Conservation (phyloP, 1,284 basidiomycete genomes). For the Ustilago lituana region DNA sequence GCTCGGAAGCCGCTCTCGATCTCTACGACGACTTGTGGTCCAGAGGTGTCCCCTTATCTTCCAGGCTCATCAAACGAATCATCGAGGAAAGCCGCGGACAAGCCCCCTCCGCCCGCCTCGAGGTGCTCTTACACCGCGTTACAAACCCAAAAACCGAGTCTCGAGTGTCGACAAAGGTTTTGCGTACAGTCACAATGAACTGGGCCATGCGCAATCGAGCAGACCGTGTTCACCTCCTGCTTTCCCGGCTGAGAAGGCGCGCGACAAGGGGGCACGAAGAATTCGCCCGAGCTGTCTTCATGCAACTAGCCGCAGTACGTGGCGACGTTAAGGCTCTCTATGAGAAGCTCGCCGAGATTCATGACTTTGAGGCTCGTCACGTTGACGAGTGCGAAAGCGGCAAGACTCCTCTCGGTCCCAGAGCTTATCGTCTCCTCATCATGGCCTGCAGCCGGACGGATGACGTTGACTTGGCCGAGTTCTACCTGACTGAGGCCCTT, state of each 20-base stretch:
- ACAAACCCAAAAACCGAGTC: not conserved
- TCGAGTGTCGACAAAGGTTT: not conserved
- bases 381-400: constrained; percentile 2
- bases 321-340: constrained; percentile 33
- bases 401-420: constrained; percentile 17
- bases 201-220: constrained; percentile 33
- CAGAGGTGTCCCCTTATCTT: constrained; percentile 17
- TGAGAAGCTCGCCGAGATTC: constrained; percentile 8
- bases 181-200: constrained; percentile 12
- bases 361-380: constrained; percentile 27
- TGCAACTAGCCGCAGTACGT: constrained; percentile 21
- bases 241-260: constrained; percentile 12
- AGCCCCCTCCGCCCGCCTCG: constrained; percentile 14
- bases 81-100: constrained; percentile 6
- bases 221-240: constrained; percentile 6
- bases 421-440: constrained; percentile 21
- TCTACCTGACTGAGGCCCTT: constrained; percentile 19
- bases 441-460: constrained; percentile 26
- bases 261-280: not conserved
- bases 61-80: constrained; percentile 4
- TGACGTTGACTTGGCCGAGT: constrained; percentile 36
- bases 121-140: constrained; percentile 19
- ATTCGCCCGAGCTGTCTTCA: constrained; percentile 1
- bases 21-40: constrained; percentile 38
- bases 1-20: constrained; percentile 16